Base-by-base conservation (phyloP, 129 eudicot genomes). In the Deinandra increscens region DNA sequence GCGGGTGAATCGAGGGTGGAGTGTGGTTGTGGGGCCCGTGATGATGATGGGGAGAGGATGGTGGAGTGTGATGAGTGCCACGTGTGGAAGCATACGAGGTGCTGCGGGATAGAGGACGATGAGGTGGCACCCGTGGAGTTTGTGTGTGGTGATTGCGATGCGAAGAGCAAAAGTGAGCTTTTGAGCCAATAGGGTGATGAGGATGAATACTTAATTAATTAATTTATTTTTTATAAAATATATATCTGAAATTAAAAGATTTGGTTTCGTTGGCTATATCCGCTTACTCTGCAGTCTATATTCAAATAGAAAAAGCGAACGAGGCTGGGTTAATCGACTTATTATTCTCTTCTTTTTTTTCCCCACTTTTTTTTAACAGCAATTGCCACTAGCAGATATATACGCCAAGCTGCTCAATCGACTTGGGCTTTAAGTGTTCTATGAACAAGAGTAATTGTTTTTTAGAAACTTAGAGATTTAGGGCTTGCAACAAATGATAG, bases 31-130 rank as follows among this genome's bases (percentile, higher is more conserved):
- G 91, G 96, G 60, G 79, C 88, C 23, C 79, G 20, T 36, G 75
- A 55, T 60, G 91, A 85, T 68, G 91, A 88, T 83, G 91, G 86
- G 29, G 96, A 83, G 66, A 81, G 88, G 39, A 83, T 85, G 86
- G 80, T 83, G 48, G 78, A 75, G 8, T 88, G 96, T 42, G 88
- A 88, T 74, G 80, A 69, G 0, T 88, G 96, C 75, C 80, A 85
- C 56, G 79, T 82, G 60, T 84, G 90, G 88, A 84, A 41, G 56
- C 91, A 85, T 46, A 83, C 91, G 1, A 80, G 74, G 36, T 86
- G 91, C 76, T 53, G 74, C 22, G 91, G 84, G 6, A 72, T 86
- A 44, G 80, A 78, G 37, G 91, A 81, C 77, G 76, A 80, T 44
- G 91, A 86, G 8, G 62, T 66, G 12, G 83, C 72, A 29, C 91